Percentiles rank a stretch among this genome's conserved stretches.
phyloP scores from a whole-genome alignment of 2,329 filamentous ascomycete genomes.

The Xylaria hypoxylon region DNA sequence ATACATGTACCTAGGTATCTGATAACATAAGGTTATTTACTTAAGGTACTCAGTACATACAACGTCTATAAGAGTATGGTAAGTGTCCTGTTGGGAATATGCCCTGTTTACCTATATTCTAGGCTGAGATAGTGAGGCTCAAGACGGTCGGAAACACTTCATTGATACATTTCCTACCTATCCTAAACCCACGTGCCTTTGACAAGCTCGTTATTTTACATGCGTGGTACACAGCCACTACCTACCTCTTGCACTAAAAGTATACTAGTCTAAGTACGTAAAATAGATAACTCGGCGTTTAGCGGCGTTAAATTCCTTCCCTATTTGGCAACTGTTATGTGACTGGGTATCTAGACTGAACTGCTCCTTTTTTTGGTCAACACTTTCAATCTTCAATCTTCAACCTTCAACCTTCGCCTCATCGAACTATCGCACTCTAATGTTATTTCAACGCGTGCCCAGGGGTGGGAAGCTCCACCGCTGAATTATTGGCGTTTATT shows the following conservation, averaged over 20 bases:
- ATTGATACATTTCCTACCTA: neutral
- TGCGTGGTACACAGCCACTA: too few species aligned
- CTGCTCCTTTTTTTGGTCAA: neutral
- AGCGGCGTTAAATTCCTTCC: slow-evolving; percentile 16
- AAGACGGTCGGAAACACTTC: neutral
- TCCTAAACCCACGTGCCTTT: slow-evolving; percentile 3
- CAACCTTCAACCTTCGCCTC: neutral
- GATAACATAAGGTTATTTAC: too few species aligned
- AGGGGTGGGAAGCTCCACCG: neutral
- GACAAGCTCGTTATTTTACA: neutral
- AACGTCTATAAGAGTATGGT: too few species aligned
- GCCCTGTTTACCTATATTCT: too few species aligned
- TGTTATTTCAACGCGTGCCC: neutral
- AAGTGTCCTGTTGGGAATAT: too few species aligned
- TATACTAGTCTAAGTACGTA: neutral
- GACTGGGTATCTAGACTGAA: neutral
- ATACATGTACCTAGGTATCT: too few species aligned
- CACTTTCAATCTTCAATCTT: neutral
- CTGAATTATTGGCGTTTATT: neutral
- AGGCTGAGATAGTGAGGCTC: neutral
- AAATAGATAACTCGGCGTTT: slow-evolving; percentile 10
- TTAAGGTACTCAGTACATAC: too few species aligned
- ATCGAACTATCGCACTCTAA: slow-evolving; percentile 4
- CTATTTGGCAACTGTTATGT: slow-evolving; percentile 12
- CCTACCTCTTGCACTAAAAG: too few species aligned